Evolutionary conservation across 1,284 basidiomycete species (phyloP).

Genomic region (Marasmius tenuissimus): DNA sequence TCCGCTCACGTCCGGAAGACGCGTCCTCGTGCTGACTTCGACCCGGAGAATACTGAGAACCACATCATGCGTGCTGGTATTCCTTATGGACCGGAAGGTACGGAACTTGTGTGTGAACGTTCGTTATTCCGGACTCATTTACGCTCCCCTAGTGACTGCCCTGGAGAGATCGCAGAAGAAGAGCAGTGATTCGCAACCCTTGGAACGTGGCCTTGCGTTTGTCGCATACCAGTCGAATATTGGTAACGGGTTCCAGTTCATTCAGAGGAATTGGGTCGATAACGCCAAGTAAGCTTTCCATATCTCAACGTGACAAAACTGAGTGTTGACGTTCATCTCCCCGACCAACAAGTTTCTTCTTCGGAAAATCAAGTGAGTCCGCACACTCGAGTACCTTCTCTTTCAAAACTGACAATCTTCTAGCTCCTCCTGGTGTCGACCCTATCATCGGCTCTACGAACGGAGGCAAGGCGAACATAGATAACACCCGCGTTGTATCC

Average conservation of each 20-base stretch:
- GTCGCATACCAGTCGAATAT: slow-evolving; percentile 28
- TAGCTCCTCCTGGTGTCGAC: slow-evolving; percentile 18
- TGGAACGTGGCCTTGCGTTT: slow-evolving; percentile 30
- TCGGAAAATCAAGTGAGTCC: background rate
- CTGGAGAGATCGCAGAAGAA: background rate
- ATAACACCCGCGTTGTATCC: slow-evolving; percentile 10
- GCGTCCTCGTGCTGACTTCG: slow-evolving; percentile 25
- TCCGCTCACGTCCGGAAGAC: slow-evolving; percentile 32
- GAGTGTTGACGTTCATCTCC: slow-evolving; percentile 2
- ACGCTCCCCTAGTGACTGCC: background rate
- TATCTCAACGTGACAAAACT: background rate
- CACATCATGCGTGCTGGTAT: slow-evolving; percentile 35
- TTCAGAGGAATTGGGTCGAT: slow-evolving; percentile 31
- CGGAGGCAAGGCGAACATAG: background rate
- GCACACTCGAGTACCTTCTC: background rate
- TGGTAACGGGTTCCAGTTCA: slow-evolving; percentile 26
- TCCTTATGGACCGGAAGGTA: slow-evolving; percentile 36
- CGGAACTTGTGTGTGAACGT: background rate
- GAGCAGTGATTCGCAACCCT: slow-evolving; percentile 11
- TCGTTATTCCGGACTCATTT: background rate
- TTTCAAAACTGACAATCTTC: background rate
- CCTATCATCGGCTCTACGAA: slow-evolving; percentile 19
- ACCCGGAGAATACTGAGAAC: slow-evolving; percentile 7
- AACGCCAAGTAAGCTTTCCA: slow-evolving; percentile 13
- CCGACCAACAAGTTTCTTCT: slow-evolving; percentile 1